Evolutionary conservation across 139 green algal genomes (phyloP), one percentile per base, ranked within the genome.

Genomic region (Chlorokybus atmophyticus): DNA sequence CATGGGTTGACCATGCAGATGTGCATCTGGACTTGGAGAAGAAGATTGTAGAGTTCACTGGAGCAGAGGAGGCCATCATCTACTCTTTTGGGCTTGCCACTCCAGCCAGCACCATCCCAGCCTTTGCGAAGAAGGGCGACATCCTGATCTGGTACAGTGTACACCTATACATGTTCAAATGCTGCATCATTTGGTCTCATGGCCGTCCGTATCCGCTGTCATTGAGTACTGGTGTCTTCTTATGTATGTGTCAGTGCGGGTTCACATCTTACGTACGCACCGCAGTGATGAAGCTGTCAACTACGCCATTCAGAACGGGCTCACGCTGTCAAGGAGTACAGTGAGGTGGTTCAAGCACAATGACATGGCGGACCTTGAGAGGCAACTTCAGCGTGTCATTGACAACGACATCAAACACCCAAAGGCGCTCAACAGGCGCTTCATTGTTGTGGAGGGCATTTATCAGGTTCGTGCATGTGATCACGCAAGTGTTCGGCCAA

Each of bases 81-180:
- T 97, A 96, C 62, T 84, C 79, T 0, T 98, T 92, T 54, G 91
- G 95, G 65, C 77, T 93, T 8, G 82, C 85, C 49, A 97, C 91
- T 0, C 60, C 87, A 21, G 67, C 87, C 23, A 85, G 67, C 51
- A 76, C 94, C 35, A 85, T 99, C 50, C 91, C 92, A 7, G 84
- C 91, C 2, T 95, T 95, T 76, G 84, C 82, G 35, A 91, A 87
- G 57, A 62, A 64, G 2, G 82, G 83, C 31, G 91, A 97, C 64
- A 56, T 95, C 25, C 82, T 96, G 28, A 65, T 97, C 1, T 64
- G 67, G 63, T 71, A 28, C 42, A 56, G 35, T 10, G 10, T 14
- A 44, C 35, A 44, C n/a, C n/a, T n/a, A n/a, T n/a, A n/a, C n/a
- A n/a, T n/a, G n/a, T n/a, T n/a, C n/a, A n/a, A n/a, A n/a, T n/a